These are phyloP conservation scores for Bretschneidera sinensis DNA, from an alignment of 345 rosid genomes.

Conservation along the genomic window DNA sequence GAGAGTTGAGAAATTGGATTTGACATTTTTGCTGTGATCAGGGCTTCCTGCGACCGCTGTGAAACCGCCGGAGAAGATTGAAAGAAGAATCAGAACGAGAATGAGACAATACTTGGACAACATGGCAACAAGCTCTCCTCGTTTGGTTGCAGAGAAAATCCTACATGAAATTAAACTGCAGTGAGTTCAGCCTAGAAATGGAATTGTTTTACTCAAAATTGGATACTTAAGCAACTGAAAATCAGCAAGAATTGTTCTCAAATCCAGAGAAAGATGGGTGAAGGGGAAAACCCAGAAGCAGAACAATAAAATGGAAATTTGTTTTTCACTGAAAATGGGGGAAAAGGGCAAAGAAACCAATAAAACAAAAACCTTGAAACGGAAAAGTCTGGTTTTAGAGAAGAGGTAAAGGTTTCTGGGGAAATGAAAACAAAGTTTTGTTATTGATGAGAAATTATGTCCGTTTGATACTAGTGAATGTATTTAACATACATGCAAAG, in stretches of 20 bases:
- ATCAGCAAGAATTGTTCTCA: constrained; percentile 4
- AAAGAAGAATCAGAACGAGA: constrained; percentile 31
- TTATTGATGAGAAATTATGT: too few relatives aligned
- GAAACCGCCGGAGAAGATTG: constrained; percentile 29
- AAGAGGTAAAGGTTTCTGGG: neutral
- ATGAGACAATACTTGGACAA: constrained; percentile 30
- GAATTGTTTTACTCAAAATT: neutral
- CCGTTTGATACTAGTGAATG: neutral
- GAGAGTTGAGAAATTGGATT: constrained; percentile 41
- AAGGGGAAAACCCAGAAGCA: neutral
- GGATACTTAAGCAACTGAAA: neutral
- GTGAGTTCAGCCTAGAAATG: neutral
- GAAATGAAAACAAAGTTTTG: neutral
- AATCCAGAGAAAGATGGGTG: neutral
- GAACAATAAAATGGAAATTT: neutral
- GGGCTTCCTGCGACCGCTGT: constrained; percentile 32
- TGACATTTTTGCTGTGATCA: constrained; percentile 18
- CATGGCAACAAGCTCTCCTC: constrained; percentile 38
- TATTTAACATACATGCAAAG: neutral
- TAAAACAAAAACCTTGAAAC: constrained; percentile 1
- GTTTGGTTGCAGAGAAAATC: constrained; percentile 19
- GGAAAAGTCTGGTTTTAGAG: neutral
- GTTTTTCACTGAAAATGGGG: too few relatives aligned
- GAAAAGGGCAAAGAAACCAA: neutral
- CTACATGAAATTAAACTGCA: constrained; percentile 9